phyloP scores from a whole-genome alignment of 2,329 filamentous ascomycete genomes.

The Dothideomycetes sp. region DNA sequence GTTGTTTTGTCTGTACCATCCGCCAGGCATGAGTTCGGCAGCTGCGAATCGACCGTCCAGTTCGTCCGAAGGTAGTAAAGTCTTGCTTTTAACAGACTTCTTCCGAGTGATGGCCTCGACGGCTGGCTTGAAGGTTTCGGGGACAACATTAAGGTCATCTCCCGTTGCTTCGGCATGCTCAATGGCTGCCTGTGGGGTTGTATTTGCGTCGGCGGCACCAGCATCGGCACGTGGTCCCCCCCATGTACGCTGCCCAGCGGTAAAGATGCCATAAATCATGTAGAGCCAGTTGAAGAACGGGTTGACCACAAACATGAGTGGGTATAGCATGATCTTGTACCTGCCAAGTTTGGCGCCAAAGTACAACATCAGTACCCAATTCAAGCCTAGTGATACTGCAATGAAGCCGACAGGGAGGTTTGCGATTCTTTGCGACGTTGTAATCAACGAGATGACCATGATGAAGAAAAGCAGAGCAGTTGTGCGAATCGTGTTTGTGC shows the following conservation, averaged over 20 bases:
- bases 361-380: constrained; percentile 93
- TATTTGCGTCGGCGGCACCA: constrained; percentile 63
- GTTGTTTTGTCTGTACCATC: constrained; percentile 63
- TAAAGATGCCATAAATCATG: constrained; percentile 95
- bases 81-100: constrained; percentile 37
- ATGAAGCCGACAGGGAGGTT: constrained; percentile 90
- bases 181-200: constrained; percentile 71
- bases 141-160: constrained; percentile 81
- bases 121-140: constrained; percentile 63
- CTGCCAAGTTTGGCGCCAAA: constrained; percentile 78
- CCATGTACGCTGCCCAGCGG: constrained; percentile 89
- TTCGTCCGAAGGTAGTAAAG: constrained; percentile 61
- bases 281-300: constrained; percentile 98
- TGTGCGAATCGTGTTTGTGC: constrained; percentile 93
- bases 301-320: constrained; percentile 88
- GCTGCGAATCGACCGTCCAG: constrained; percentile 71
- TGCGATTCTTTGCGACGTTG: constrained; percentile 65
- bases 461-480: constrained; percentile 92
- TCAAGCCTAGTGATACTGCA: constrained; percentile 79
- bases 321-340: constrained; percentile 92
- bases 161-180: constrained; percentile 67
- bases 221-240: constrained; percentile 87
- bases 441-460: constrained; percentile 76
- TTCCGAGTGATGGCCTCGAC: constrained; percentile 37
- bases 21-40: constrained; percentile 54